These are phyloP conservation scores for Trichoderma harzianum DNA, from an alignment of 2,329 filamentous ascomycete species.

Conservation along the genomic window DNA sequence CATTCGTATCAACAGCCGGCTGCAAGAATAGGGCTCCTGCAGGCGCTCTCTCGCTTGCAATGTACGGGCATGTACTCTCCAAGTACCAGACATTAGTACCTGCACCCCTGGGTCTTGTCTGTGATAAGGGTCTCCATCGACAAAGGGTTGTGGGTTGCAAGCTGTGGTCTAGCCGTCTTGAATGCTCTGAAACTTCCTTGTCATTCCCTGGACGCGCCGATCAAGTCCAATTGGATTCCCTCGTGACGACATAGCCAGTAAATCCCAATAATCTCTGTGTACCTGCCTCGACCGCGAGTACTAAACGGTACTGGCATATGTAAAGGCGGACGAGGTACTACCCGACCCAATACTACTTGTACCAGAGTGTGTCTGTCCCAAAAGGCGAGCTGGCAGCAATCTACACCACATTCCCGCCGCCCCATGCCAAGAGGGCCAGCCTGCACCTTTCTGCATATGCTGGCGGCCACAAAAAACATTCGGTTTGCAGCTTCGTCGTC, in stretches of 20 bases:
- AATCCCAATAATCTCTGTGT: constrained; percentile 11
- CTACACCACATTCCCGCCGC: constrained; percentile 4
- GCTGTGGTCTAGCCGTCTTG: constrained; percentile 16
- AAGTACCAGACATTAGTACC: neutral
- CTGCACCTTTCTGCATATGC: constrained; percentile 14
- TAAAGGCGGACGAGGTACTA: neutral
- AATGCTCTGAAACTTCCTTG: constrained; percentile 19
- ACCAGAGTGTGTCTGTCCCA: neutral
- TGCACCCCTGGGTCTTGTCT: constrained; percentile 8
- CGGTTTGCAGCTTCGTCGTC: constrained; percentile 9
- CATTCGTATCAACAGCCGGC: neutral
- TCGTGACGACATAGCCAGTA: constrained; percentile 20
- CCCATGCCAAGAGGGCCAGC: constrained; percentile 4
- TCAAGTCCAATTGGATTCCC: constrained; percentile 13
- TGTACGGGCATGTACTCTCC: neutral
- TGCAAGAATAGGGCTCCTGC: neutral
- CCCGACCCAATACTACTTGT: neutral
- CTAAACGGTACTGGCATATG: neutral
- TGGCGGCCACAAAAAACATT: neutral
- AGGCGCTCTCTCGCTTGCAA: neutral
- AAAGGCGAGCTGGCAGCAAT: neutral
- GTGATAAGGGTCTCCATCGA: constrained; percentile 15
- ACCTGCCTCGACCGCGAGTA: neutral
- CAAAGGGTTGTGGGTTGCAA: constrained; percentile 3
- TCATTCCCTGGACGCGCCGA: constrained; percentile 22